Conservation (phyloP, 2,329 filamentous ascomycete species). For the Talaromyces rugulosus region DNA sequence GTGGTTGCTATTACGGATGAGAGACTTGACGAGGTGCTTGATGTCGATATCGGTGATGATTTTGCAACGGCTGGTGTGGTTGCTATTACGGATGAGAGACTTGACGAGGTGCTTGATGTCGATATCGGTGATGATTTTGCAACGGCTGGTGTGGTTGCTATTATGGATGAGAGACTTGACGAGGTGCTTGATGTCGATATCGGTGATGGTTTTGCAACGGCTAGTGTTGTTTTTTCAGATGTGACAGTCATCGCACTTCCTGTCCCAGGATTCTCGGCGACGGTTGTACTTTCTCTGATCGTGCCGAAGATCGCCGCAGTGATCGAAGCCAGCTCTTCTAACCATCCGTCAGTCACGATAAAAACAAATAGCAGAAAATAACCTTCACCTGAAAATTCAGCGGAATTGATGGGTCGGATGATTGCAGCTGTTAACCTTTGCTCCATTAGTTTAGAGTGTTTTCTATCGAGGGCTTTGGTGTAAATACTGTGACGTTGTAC, state of each 20-base stretch:
- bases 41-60: not conserved
- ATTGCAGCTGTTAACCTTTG: not conserved
- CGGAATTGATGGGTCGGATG: not conserved
- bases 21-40: not conserved
- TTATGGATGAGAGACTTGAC: too few relatives aligned
- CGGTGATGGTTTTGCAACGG: not conserved
- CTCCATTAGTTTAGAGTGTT: not conserved
- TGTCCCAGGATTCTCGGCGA: not conserved
- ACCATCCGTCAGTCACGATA: not conserved
- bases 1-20: not conserved
- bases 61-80: not conserved
- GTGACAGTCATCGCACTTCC: not conserved
- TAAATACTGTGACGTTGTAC: not conserved
- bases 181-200: not conserved
- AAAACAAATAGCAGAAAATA: not conserved
- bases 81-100: not conserved
- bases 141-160: not conserved
- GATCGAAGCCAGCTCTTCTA: not conserved
- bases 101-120: not conserved
- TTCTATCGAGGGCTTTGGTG: not conserved
- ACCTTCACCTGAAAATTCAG: not conserved
- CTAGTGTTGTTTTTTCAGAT: not conserved
- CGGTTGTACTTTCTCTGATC: not conserved
- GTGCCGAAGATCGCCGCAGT: not conserved
- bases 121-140: not conserved